A percentile compares a stretch with the other conserved stretches of the same genome.
Evolutionary conservation across 2,329 filamentous ascomycete genomes (phyloP).

Genomic region (Xylaria sp.): DNA sequence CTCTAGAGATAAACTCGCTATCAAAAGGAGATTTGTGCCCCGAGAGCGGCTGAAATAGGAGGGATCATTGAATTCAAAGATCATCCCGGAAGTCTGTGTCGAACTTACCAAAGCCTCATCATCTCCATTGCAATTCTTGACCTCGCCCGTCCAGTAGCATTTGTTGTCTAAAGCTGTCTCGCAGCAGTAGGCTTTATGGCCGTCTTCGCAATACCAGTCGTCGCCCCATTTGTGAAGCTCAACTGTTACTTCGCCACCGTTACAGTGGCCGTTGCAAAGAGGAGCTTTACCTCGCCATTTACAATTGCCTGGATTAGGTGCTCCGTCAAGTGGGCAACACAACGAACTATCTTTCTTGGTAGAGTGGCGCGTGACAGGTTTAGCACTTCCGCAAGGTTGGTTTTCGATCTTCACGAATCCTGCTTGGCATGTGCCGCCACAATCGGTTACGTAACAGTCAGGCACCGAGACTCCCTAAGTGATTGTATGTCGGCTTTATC

Average conservation of each 20-base stretch:
- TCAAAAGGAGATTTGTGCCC: no score
- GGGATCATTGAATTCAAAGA: no score
- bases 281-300: slow-evolving; percentile 12
- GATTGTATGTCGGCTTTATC: no score
- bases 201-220: slow-evolving; percentile 19
- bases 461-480: no score
- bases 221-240: slow-evolving; percentile 15
- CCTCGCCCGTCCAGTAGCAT: no score
- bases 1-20: no score
- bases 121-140: slow-evolving; percentile 2
- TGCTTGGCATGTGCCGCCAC: slow-evolving; percentile 11
- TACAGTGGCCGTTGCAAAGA: slow-evolving; percentile 25
- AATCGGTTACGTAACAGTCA: slow-evolving; percentile 23
- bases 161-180: neutral
- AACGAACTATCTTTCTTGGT: neutral
- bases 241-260: slow-evolving; percentile 10
- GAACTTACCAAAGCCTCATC: no score
- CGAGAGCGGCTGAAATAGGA: no score
- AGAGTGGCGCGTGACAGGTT: neutral
- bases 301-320: slow-evolving; percentile 8
- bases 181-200: slow-evolving; percentile 21
- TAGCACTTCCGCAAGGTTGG: neutral
- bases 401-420: neutral
- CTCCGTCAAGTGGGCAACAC: slow-evolving; percentile 7
- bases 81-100: no score